phyloP scores from a whole-genome alignment of 2,329 filamentous ascomycete species.

The Moelleriella libera region DNA sequence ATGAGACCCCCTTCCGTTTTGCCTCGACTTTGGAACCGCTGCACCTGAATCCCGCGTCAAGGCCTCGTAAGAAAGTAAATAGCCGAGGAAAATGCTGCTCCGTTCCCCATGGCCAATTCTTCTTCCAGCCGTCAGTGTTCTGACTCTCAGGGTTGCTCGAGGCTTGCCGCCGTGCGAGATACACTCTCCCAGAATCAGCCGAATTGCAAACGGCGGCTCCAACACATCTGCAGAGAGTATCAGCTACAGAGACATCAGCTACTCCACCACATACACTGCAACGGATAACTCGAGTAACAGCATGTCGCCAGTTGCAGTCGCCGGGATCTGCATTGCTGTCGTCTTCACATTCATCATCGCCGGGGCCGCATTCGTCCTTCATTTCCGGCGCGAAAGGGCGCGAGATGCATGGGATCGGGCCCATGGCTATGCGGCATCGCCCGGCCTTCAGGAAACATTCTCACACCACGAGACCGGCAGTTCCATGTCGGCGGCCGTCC shows the following conservation, averaged over 20 bases:
- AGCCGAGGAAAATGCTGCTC: too few species aligned
- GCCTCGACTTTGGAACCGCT: too few species aligned
- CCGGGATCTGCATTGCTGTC: constrained; percentile 36
- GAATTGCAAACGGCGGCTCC: too few species aligned
- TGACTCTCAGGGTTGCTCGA: too few species aligned
- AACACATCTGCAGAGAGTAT: not conserved
- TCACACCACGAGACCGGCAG: constrained; percentile 11
- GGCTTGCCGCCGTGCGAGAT: too few species aligned
- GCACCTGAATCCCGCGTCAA: too few species aligned
- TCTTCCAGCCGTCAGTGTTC: too few species aligned
- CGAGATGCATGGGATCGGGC: constrained; percentile 10
- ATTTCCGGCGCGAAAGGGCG: constrained; percentile 29
- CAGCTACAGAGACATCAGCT: not conserved
- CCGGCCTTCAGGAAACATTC: constrained; percentile 12
- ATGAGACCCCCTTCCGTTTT: too few species aligned
- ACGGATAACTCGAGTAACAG: constrained; percentile 17
- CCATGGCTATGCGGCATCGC: constrained; percentile 8
- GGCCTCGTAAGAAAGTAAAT: too few species aligned
- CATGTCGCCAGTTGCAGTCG: constrained; percentile 34
- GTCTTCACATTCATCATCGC: constrained; percentile 26
- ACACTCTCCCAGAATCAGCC: too few species aligned
- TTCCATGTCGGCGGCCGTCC: constrained; percentile 1
- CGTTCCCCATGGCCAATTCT: too few species aligned
- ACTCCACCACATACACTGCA: constrained; percentile 13
- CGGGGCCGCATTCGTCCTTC: constrained; percentile 28